Evolutionary conservation across 2,329 filamentous ascomycete genomes (phyloP), one percentile per base, ranked within the genome.

Genomic region (Penicillium sp.): DNA sequence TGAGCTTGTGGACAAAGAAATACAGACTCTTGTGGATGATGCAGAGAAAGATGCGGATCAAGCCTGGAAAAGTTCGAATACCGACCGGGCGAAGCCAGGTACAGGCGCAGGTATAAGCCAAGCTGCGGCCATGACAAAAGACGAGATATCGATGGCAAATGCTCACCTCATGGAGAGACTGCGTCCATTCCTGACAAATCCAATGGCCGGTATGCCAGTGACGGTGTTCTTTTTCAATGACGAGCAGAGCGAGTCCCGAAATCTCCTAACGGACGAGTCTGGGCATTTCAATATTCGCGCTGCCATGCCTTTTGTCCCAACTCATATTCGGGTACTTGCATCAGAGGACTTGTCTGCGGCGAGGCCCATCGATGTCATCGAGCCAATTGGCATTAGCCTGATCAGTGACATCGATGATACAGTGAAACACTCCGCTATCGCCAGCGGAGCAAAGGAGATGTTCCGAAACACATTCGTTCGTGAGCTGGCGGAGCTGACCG

Each of bases 341-440:
- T 93, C 90, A 12, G 92, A 97, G 70, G 85, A 88, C 59, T 81
- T 99, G 3, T 96, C 93, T 15, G 88, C 88, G 0, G 91, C 89
- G 1, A 90, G 95, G 63, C 84, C 90, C 57, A 84, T 99, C 47
- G 83, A 86, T 42, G 81, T 98, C 53, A 92, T 90, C 4, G 89
- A 94, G 59, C 86, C 90, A 0, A 82, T 81, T 22, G 95, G 95
- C 42, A 85, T 99, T 63, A 98, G 93, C 74, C 72, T 99, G 59
- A 98, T 99, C 73, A 98, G 92, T 73, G 95, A 99, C 73, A 95
- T 99, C 63, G 95, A 99, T 71, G 95, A 99, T 75, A 99, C 95
- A 0, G 89, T 99, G 72, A 99, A 99, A 75, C 90, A 92, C 69
- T 97, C 95, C 20, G 96, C 93, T 58, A 97, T 99, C 65, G 85